These are phyloP conservation scores for Chrysanthemum lavandulifolium DNA, from an alignment of 129 eudicot species.

Conservation along the genomic window DNA sequence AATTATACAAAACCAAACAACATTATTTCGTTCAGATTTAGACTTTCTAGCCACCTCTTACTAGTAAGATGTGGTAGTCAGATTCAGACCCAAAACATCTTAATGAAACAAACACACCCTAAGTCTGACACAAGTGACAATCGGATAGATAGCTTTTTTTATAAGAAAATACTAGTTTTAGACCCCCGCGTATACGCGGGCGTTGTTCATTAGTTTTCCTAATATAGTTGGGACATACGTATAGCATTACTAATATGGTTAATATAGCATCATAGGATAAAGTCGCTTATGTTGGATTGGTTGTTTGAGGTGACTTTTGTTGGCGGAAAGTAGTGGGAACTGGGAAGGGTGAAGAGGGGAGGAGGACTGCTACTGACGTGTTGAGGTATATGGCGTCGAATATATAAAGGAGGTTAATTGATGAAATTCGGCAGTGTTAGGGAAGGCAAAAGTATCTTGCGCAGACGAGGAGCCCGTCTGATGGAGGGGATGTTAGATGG, in stretches of 20 bases:
- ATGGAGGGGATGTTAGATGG: constrained; percentile 97
- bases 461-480: constrained; percentile 79
- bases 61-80: too few species aligned
- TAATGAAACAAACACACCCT: too few species aligned
- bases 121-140: too few species aligned
- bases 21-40: too few species aligned
- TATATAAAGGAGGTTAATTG: constrained; percentile 62
- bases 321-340: constrained; percentile 30
- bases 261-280: not conserved
- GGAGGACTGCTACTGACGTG: constrained; percentile 56
- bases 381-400: constrained; percentile 81
- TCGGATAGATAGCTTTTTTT: too few species aligned
- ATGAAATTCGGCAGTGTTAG: constrained; percentile 87
- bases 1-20: too few species aligned
- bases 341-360: constrained; percentile 25
- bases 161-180: too few species aligned
- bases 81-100: too few species aligned
- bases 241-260: not conserved
- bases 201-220: too few species aligned
- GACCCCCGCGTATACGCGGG: too few species aligned
- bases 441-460: constrained; percentile 96
- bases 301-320: not conserved
- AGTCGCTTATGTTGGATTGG: not conserved
- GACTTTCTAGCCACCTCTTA: too few species aligned
- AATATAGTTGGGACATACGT: too few species aligned